A percentile compares a stretch with the other conserved stretches of the same genome.
Conservation (phyloP, 768 basidiomycete species). For the Tylopilus sp. region DNA sequence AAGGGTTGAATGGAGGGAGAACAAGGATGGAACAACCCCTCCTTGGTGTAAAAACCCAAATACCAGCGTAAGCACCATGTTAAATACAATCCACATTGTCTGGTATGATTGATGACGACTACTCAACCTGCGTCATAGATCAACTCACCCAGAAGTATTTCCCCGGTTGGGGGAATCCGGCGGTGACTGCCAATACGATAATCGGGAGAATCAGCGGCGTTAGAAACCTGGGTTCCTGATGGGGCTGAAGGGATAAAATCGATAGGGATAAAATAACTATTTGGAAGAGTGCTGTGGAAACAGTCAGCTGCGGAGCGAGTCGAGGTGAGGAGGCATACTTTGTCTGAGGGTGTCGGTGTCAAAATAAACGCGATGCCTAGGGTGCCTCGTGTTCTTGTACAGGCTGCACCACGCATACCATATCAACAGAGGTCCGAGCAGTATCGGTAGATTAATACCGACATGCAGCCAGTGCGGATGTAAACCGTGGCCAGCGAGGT, state of each 20-base stretch:
- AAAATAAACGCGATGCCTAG: slow-evolving; percentile 1
- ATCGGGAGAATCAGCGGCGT: slow-evolving; percentile 33
- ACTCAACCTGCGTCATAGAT: background rate
- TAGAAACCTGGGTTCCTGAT: slow-evolving; percentile 40
- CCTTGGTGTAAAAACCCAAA: slow-evolving; percentile 41
- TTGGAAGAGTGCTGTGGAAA: slow-evolving; percentile 27
- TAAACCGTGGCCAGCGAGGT: slow-evolving; percentile 38
- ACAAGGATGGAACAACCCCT: slow-evolving; percentile 38
- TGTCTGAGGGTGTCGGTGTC: slow-evolving; percentile 13
- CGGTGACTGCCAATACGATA: slow-evolving; percentile 28
- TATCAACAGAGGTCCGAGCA: slow-evolving; percentile 35
- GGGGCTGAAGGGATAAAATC: slow-evolving; percentile 34
- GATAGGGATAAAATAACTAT: slow-evolving; percentile 29
- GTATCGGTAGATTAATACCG: slow-evolving; percentile 38
- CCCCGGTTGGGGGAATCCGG: slow-evolving; percentile 25
- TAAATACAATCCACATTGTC: slow-evolving; percentile 29
- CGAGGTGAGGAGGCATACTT: slow-evolving; percentile 8
- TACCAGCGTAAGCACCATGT: slow-evolving; percentile 26
- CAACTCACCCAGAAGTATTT: slow-evolving; percentile 33
- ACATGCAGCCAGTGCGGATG: slow-evolving; percentile 41
- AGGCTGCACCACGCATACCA: slow-evolving; percentile 18
- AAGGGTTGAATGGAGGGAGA: slow-evolving; percentile 30
- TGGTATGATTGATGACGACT: slow-evolving; percentile 5
- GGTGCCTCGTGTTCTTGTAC: slow-evolving; percentile 3
- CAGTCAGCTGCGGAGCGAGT: background rate